These are phyloP conservation scores for Rickenella mellea DNA, from an alignment of 768 basidiomycete genomes.

Conservation along the genomic window DNA sequence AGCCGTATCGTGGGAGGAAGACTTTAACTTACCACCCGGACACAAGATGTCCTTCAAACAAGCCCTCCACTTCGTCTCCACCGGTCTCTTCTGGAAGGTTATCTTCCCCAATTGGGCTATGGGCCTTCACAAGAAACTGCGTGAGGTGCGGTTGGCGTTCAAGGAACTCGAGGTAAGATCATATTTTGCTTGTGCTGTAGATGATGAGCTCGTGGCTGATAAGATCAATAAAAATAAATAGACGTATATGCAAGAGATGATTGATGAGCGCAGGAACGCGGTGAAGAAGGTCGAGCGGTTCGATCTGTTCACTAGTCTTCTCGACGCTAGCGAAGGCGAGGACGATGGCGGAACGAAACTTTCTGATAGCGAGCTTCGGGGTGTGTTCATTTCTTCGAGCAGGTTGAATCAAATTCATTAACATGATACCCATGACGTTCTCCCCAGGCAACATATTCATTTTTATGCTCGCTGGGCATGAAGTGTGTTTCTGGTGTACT, in stretches of 20 bases:
- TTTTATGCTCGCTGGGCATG: constrained; percentile 51
- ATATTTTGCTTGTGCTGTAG: not conserved
- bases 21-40: constrained; percentile 27
- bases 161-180: constrained; percentile 22
- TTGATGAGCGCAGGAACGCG: constrained; percentile 28
- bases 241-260: constrained; percentile 46
- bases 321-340: constrained; percentile 38
- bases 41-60: constrained; percentile 27
- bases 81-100: constrained; percentile 15
- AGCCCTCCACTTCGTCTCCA: constrained; percentile 19
- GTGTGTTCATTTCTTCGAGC: constrained; percentile 9
- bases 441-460: constrained; percentile 26
- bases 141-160: constrained; percentile 13
- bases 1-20: constrained; percentile 38
- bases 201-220: not conserved
- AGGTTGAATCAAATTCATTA: too few relatives aligned
- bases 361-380: constrained; percentile 33
- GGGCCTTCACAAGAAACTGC: constrained; percentile 13
- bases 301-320: constrained; percentile 44
- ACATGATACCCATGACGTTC: not conserved
- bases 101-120: constrained; percentile 17
- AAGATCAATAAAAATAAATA: constrained; percentile 7
- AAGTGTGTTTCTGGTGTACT: constrained; percentile 21
- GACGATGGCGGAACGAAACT: constrained; percentile 20
- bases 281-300: constrained; percentile 29